Percentiles rank a stretch among this genome's conserved stretches.
phyloP scores from a whole-genome alignment of 768 basidiomycete genomes.

The Leccinum olivaceopallidum region DNA sequence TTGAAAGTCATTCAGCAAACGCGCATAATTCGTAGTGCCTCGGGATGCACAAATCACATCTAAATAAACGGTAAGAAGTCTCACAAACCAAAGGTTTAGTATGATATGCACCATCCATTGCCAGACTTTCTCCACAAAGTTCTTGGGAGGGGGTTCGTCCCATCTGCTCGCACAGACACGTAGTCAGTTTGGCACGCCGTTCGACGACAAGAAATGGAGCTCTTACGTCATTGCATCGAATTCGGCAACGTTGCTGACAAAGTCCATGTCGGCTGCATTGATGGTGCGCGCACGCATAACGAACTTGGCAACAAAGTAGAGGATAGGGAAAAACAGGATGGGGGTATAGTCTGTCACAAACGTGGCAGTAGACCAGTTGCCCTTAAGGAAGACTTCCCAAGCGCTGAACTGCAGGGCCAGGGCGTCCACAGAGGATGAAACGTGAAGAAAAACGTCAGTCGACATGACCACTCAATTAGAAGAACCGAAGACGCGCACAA shows the following conservation, averaged over 20 bases:
- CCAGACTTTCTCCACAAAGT: constrained; percentile 27
- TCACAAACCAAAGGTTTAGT: too few species aligned
- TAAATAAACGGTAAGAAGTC: constrained; percentile 1
- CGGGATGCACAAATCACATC: constrained; percentile 9
- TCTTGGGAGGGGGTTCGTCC: constrained; percentile 31
- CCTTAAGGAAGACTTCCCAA: constrained; percentile 42
- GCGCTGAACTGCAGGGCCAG: constrained; percentile 36
- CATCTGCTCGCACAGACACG: constrained; percentile 11
- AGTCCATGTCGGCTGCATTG: constrained; percentile 27
- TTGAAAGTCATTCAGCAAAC: constrained; percentile 41
- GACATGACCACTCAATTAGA: not conserved
- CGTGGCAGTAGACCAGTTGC: constrained; percentile 37
- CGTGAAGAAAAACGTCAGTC: not conserved
- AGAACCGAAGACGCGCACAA: constrained; percentile 32
- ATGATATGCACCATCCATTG: constrained; percentile 25
- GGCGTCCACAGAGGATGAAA: not conserved
- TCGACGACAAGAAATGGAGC: not conserved
- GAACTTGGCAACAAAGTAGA: constrained; percentile 38
- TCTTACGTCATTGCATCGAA: constrained; percentile 30
- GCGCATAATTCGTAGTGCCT: not conserved
- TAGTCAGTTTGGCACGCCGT: not conserved
- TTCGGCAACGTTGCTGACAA: constrained; percentile 24
- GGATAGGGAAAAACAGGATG: constrained; percentile 44
- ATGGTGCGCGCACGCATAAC: constrained; percentile 11
- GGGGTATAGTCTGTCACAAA: constrained; percentile 48